These are phyloP conservation scores for Populus tremula DNA, from an alignment of 345 rosid genomes.

Conservation along the genomic window DNA sequence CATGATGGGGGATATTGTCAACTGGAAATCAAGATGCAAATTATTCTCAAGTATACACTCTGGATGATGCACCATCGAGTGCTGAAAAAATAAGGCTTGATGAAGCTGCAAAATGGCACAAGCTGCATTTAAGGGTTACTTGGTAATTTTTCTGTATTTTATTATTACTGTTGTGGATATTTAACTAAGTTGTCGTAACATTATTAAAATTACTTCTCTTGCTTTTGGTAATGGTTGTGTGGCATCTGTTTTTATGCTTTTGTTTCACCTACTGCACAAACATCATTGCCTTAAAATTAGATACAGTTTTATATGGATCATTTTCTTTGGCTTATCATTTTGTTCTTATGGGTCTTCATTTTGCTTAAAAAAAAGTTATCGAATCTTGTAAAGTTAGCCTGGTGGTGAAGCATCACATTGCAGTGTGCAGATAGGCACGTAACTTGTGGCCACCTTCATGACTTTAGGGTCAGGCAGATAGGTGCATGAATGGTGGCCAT, in stretches of 20 bases:
- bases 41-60: conserved; percentile 29
- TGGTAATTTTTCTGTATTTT: conserved; percentile 52
- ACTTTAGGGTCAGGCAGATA: too few relatives aligned
- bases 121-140: conserved; percentile 90
- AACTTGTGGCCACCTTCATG: too few relatives aligned
- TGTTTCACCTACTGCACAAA: not conserved
- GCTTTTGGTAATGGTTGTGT: not conserved
- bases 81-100: conserved; percentile 55
- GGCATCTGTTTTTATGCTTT: not conserved
- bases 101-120: conserved; percentile 79
- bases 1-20: conserved; percentile 35
- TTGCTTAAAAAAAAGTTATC: not conserved
- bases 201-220: not conserved
- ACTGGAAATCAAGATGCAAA: conserved; percentile 31
- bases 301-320: not conserved
- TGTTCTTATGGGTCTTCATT: not conserved
- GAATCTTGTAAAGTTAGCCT: not conserved
- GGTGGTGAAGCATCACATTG: not conserved
- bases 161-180: not conserved
- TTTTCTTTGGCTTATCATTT: not conserved
- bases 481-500: not conserved
- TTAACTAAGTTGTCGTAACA: not conserved
- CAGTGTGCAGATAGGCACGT: not conserved
- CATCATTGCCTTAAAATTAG: not conserved
- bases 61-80: conserved; percentile 32